Conservation (phyloP, 192 early-diverging fungal species). For the Podila minutissima region DNA sequence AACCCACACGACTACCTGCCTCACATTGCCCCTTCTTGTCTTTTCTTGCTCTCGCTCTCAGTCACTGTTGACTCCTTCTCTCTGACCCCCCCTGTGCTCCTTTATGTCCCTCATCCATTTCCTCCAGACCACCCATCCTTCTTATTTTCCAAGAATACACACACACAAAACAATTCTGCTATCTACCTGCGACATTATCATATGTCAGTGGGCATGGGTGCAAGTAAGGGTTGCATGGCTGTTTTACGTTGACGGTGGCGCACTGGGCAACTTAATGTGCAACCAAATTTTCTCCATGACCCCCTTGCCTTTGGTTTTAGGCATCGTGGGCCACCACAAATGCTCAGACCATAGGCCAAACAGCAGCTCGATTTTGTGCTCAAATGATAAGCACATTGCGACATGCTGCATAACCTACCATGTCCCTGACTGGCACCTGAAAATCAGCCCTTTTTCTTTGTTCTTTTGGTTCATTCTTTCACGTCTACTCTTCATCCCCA, state of each 20-base stretch:
- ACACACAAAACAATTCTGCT: background rate
- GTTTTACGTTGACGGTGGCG: background rate
- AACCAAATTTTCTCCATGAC: background rate
- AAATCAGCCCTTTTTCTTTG: background rate
- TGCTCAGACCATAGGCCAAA: background rate
- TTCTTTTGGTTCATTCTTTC: too few relatives aligned
- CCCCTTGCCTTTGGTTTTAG: background rate
- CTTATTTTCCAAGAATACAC: background rate
- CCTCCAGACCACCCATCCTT: background rate
- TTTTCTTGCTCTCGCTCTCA: background rate
- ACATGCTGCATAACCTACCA: background rate
- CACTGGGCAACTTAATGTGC: background rate
- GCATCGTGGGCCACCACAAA: background rate
- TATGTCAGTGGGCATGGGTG: conserved; percentile 8
- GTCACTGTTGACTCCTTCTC: background rate
- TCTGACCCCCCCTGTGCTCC: background rate
- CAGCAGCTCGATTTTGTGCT: background rate
- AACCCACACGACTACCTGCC: background rate
- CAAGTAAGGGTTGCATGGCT: background rate
- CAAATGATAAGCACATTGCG: background rate
- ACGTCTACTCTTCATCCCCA: background rate
- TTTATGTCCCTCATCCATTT: background rate
- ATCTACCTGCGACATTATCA: conserved; percentile 13
- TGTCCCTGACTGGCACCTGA: conserved; percentile 3
- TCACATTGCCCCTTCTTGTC: background rate